phyloP scores from a whole-genome alignment of 2,329 filamentous ascomycete genomes.

The Penicillium sp. region DNA sequence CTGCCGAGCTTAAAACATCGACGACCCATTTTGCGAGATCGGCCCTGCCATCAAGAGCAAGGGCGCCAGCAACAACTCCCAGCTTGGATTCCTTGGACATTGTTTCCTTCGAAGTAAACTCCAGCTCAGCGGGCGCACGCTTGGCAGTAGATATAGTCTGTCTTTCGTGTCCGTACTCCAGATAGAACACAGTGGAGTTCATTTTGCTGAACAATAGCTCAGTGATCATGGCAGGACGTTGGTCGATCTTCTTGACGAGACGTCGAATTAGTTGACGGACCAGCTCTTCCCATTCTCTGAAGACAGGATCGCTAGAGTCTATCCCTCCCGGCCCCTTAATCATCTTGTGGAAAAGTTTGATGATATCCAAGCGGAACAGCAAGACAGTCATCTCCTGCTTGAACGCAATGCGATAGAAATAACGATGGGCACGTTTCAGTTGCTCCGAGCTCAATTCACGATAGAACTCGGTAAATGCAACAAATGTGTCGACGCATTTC shows the following conservation, averaged over 20 bases:
- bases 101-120: slow-evolving; percentile 72
- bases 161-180: slow-evolving; percentile 88
- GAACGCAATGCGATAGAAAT: slow-evolving; percentile 90
- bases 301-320: slow-evolving; percentile 65
- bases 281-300: slow-evolving; percentile 88
- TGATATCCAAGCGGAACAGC: slow-evolving; percentile 86
- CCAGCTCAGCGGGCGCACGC: slow-evolving; percentile 74
- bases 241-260: slow-evolving; percentile 79
- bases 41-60: slow-evolving; percentile 76
- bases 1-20: slow-evolving; percentile 65
- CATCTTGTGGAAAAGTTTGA: slow-evolving; percentile 84
- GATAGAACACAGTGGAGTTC: slow-evolving; percentile 75
- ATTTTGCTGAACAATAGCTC: slow-evolving; percentile 97
- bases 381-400: slow-evolving; percentile 90
- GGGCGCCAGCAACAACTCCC: slow-evolving; percentile 72
- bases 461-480: slow-evolving; percentile 77
- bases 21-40: slow-evolving; percentile 83
- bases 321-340: slow-evolving; percentile 83
- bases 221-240: slow-evolving; percentile 80
- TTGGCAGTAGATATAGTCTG: slow-evolving; percentile 67
- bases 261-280: slow-evolving; percentile 79
- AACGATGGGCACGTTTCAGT: slow-evolving; percentile 87
- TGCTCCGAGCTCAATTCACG: slow-evolving; percentile 75
- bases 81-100: slow-evolving; percentile 66
- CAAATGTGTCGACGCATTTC: slow-evolving; percentile 83